A percentile compares a stretch with the other conserved stretches of the same genome.
phyloP scores from a whole-genome alignment of 768 basidiomycete species.

The Amanita rubescens region DNA sequence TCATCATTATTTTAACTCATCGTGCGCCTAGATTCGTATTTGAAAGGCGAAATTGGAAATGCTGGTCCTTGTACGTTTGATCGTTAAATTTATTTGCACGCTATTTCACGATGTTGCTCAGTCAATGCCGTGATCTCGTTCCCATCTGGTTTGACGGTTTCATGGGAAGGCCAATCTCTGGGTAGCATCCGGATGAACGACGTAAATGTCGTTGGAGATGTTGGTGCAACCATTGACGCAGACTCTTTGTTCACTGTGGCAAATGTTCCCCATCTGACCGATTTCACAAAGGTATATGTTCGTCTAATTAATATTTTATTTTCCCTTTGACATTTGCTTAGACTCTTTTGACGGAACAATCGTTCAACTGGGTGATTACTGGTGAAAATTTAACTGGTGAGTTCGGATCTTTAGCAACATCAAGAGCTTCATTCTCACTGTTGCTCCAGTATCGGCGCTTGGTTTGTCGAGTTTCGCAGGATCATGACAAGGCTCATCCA shows the following conservation, averaged over 20 bases:
- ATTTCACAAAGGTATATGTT: slow-evolving; percentile 50
- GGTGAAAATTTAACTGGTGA: slow-evolving; percentile 55
- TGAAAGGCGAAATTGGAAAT: slow-evolving; percentile 59
- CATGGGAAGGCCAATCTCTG: slow-evolving; percentile 50
- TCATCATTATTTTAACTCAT: not conserved
- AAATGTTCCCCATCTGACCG: slow-evolving; percentile 47
- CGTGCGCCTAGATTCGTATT: slow-evolving; percentile 29
- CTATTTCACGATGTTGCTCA: slow-evolving; percentile 10
- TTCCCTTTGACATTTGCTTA: slow-evolving; percentile 12
- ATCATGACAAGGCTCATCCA: not conserved
- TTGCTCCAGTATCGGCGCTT: slow-evolving; percentile 43
- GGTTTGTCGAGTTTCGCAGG: slow-evolving; percentile 26
- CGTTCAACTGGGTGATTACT: slow-evolving; percentile 64
- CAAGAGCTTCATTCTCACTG: not conserved
- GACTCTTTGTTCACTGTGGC: slow-evolving; percentile 52
- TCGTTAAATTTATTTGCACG: slow-evolving; percentile 4
- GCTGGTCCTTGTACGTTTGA: slow-evolving; percentile 65
- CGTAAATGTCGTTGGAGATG: slow-evolving; percentile 50
- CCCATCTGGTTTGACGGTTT: slow-evolving; percentile 49
- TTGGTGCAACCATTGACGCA: slow-evolving; percentile 52
- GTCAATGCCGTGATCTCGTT: slow-evolving; percentile 68
- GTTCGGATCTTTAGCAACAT: slow-evolving; percentile 8
- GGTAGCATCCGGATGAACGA: slow-evolving; percentile 56
- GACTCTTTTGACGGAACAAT: slow-evolving; percentile 53
- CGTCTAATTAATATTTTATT: not conserved